Conservation (phyloP, 1,284 basidiomycete species). For the Schizophyllum commune region DNA sequence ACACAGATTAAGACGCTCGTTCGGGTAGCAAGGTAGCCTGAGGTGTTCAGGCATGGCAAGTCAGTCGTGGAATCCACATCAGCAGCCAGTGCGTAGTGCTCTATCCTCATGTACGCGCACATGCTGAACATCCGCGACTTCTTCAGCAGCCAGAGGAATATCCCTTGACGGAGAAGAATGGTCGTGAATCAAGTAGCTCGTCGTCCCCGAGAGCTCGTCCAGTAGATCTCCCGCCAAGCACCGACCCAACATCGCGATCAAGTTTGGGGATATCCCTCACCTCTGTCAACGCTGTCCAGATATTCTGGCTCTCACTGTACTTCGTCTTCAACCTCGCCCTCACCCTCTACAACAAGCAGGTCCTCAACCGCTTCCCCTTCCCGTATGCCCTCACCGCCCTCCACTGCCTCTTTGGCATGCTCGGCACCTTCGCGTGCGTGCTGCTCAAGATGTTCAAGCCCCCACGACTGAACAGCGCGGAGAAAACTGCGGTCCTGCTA, state of each 20-base stretch:
- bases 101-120: background rate
- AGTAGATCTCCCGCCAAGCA: background rate
- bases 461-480: slow-evolving; percentile 44
- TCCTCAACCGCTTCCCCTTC: slow-evolving; percentile 85
- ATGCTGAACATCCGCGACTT: background rate
- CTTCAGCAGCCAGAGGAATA: background rate
- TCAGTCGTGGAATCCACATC: background rate
- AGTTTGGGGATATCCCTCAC: background rate
- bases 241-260: background rate
- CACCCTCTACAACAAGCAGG: slow-evolving; percentile 89
- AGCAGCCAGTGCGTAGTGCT: background rate
- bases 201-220: background rate
- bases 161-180: background rate
- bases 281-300: background rate
- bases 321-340: slow-evolving; percentile 85
- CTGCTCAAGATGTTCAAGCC: slow-evolving; percentile 56
- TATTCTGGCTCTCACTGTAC: slow-evolving; percentile 70
- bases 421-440: slow-evolving; percentile 71
- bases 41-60: background rate
- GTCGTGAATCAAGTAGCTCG: background rate
- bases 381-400: slow-evolving; percentile 87
- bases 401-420: slow-evolving; percentile 75
- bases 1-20: background rate
- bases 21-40: background rate
- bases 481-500: slow-evolving; percentile 59